phyloP scores from a whole-genome alignment of 2,329 filamentous ascomycete genomes.

The Claviceps quebecensis region DNA sequence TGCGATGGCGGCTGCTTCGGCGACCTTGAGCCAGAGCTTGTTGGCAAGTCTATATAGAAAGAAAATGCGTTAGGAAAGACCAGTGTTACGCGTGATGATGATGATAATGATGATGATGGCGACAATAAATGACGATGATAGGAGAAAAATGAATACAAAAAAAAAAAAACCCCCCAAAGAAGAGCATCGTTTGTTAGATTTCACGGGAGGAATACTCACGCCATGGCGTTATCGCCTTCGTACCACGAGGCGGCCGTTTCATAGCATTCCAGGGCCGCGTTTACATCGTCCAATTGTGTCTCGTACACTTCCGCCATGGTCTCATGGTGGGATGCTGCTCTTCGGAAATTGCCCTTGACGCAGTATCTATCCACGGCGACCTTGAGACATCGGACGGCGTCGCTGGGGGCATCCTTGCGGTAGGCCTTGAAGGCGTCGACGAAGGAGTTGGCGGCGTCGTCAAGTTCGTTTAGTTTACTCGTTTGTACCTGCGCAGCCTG shows the following conservation, averaged over 20 bases:
- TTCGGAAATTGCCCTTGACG: conserved; percentile 75
- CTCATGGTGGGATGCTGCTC: conserved; percentile 84
- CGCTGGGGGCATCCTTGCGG: conserved; percentile 67
- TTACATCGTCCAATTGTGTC: conserved; percentile 62
- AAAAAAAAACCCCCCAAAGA: neutral
- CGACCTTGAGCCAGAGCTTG: conserved; percentile 86
- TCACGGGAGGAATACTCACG: conserved; percentile 34
- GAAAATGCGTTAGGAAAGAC: neutral
- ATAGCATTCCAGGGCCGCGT: conserved; percentile 69
- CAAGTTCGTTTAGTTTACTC: conserved; percentile 72
- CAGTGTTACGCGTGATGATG: neutral
- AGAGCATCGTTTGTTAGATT: too few species aligned
- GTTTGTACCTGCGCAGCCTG: conserved; percentile 70
- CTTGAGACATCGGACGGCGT: conserved; percentile 68
- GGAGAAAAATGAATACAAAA: neutral
- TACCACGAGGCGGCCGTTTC: conserved; percentile 82
- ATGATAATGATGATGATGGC: neutral
- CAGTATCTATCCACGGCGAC: conserved; percentile 77
- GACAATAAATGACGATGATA: neutral
- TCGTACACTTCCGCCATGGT: conserved; percentile 78
- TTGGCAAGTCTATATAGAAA: conserved; percentile 57
- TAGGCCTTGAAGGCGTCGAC: conserved; percentile 94
- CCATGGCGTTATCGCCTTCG: conserved; percentile 70
- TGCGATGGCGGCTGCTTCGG: conserved; percentile 70
- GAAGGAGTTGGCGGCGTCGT: conserved; percentile 80